Evolutionary conservation across 108 stramenopile species (phyloP), one percentile per base, ranked within the genome.

Genomic region (Conticribra guillardii): DNA sequence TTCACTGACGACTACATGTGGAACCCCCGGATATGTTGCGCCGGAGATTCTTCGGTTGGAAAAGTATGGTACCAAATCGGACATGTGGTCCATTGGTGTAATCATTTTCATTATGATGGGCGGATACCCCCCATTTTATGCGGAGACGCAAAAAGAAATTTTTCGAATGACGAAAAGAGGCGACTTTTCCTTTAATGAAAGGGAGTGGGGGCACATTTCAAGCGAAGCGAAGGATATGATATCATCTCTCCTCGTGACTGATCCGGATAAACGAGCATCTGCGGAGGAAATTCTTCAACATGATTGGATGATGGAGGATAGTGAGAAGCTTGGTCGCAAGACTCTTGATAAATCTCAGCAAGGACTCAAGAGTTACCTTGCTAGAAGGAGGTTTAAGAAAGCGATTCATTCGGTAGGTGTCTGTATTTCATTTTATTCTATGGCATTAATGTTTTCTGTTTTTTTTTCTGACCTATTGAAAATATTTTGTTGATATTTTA

Each of bases 11-110:
- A 91, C 92, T 11, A 54, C 87, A 27, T 90, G 89, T 55, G 92
- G 92, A 64, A 89, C 92, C 2, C 81, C 92, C 26, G 82, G 85
- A 0, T 87, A 83, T 30, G 82, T 89, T 59, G 85, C 83, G 17
- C 91, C 89, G 4, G 92, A 93, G 61, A 84, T 93, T 31, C 32
- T 87, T 5, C 60, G 77, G 17, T 59, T 21, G 45, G 48, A 60
- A 31, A 81, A 79, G 21, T 94, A 94, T 44, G 92, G 89, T 52
- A 78, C 77, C 32, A 57, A 85, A 31, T 63, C 73, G 30, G 97
- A 98, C 57, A 91, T 97, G 89, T 99, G 98, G 98, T 84, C 87
- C 32, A 72, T 97, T 26, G 98, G 98, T 14, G 98, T 99, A 14
- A 95, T 99, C 50, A 76, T 85, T 1, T 99, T 90, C 78, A 95